A percentile compares a stretch with the other conserved stretches of the same genome.
Evolutionary conservation across 148 eudicot species (phyloP).

Genomic region (Dysphania ambrosioides): DNA sequence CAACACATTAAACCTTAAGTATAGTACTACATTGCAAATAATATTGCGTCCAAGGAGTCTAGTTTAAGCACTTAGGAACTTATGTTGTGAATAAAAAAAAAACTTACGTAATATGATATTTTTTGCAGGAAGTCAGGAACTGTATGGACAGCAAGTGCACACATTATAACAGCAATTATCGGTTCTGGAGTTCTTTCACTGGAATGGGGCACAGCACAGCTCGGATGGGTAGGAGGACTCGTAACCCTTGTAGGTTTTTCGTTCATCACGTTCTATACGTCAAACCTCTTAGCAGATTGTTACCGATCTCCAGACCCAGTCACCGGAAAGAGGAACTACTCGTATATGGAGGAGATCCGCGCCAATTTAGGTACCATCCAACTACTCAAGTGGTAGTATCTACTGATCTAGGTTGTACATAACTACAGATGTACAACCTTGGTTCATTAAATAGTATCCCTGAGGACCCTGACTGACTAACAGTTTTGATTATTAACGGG

Average conservation of each 20-base stretch:
- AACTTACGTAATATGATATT: background rate
- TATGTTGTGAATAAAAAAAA: no score
- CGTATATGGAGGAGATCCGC: conserved; percentile 56
- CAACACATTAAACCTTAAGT: no score
- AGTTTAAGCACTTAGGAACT: conserved; percentile 15
- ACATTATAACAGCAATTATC: conserved; percentile 66
- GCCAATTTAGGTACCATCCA: conserved; percentile 41
- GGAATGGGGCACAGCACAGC: conserved; percentile 72
- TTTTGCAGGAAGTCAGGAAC: conserved; percentile 54
- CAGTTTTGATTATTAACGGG: conserved; percentile 36
- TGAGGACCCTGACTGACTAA: background rate
- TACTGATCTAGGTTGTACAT: no score
- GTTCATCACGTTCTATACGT: conserved; percentile 48
- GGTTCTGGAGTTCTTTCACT: conserved; percentile 72
- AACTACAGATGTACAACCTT: background rate
- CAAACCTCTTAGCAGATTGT: conserved; percentile 59
- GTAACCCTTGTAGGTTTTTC: conserved; percentile 44
- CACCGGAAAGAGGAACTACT: conserved; percentile 53
- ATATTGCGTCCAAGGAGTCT: no score
- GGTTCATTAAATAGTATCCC: background rate
- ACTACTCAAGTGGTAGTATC: no score
- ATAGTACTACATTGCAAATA: no score
- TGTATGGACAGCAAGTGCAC: conserved; percentile 62
- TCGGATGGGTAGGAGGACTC: conserved; percentile 67
- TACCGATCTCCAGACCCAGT: conserved; percentile 48